Evolutionary conservation across 805 yeast genomes (phyloP).

Genomic region (Schwanniomyces sp.): DNA sequence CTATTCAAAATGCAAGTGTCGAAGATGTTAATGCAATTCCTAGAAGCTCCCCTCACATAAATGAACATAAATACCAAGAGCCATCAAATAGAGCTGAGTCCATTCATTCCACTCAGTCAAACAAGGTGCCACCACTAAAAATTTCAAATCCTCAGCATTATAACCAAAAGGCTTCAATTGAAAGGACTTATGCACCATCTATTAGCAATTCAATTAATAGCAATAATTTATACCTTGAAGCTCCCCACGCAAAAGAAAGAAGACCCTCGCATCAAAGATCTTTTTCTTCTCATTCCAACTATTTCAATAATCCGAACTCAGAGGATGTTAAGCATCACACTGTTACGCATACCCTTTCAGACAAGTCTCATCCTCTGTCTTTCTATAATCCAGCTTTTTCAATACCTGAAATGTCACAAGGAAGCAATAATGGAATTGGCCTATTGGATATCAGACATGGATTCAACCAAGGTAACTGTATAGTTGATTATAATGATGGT

Average conservation of each 20-base stretch:
- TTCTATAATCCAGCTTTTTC: background rate
- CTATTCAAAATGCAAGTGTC: constrained; percentile 8
- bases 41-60: constrained; percentile 1
- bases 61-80: background rate
- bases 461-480: constrained; percentile 12
- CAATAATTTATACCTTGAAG: constrained; percentile 8
- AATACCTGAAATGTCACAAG: constrained; percentile 1
- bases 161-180: constrained; percentile 4
- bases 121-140: background rate
- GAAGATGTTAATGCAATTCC: constrained; percentile 1
- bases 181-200: constrained; percentile 8
- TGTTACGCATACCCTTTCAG: background rate
- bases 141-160: constrained; percentile 1
- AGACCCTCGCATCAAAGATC: constrained; percentile 8
- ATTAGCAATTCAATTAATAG: constrained; percentile 5
- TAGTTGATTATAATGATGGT: constrained; percentile 26
- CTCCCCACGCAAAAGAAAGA: constrained; percentile 4
- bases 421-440: constrained; percentile 11
- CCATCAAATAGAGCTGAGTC: constrained; percentile 17
- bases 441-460: constrained; percentile 9
- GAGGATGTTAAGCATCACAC: constrained; percentile 1
- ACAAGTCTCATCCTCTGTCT: constrained; percentile 2
- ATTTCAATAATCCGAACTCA: background rate
- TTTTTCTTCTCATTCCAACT: constrained; percentile 7
- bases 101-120: constrained; percentile 17